phyloP scores from a whole-genome alignment of 371 early-diverging fungal genomes.

The Mortierella sp. region DNA sequence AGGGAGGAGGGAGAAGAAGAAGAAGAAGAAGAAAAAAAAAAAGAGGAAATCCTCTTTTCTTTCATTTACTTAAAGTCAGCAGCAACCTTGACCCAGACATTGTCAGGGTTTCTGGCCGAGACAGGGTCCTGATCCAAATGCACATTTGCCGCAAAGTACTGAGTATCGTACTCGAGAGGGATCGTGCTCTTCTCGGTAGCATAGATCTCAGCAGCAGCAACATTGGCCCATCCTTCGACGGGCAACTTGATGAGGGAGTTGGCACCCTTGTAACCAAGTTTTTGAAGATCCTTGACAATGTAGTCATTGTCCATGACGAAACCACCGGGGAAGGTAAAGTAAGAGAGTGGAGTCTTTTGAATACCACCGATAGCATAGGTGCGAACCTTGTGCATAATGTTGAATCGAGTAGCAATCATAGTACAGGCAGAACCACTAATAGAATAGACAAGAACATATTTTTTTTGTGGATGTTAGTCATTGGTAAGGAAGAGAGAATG shows the following conservation, averaged over 20 bases:
- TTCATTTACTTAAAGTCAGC: slow-evolving; percentile 25
- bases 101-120: slow-evolving; percentile 47
- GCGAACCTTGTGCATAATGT: neutral
- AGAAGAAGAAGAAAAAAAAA: neutral
- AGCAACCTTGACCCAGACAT: slow-evolving; percentile 49
- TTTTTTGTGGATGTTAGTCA: too few species aligned
- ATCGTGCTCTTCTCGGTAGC: slow-evolving; percentile 34
- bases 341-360: slow-evolving; percentile 26
- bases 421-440: slow-evolving; percentile 18
- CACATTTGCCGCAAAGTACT: slow-evolving; percentile 36
- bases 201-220: slow-evolving; percentile 44
- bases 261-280: slow-evolving; percentile 25
- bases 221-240: neutral
- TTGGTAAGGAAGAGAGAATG: too few species aligned
- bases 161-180: slow-evolving; percentile 47
- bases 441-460: too few species aligned
- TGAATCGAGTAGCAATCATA: slow-evolving; percentile 51
- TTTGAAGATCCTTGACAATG: slow-evolving; percentile 23
- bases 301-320: slow-evolving; percentile 41
- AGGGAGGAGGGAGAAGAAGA: too few species aligned
- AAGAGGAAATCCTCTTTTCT: neutral
- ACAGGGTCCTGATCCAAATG: slow-evolving; percentile 39
- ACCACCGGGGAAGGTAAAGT: slow-evolving; percentile 53
- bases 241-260: neutral
- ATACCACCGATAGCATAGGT: slow-evolving; percentile 9